Conservation (phyloP, 1,139 yeast genomes). For the Yamadazyma spencermartinsiae region DNA sequence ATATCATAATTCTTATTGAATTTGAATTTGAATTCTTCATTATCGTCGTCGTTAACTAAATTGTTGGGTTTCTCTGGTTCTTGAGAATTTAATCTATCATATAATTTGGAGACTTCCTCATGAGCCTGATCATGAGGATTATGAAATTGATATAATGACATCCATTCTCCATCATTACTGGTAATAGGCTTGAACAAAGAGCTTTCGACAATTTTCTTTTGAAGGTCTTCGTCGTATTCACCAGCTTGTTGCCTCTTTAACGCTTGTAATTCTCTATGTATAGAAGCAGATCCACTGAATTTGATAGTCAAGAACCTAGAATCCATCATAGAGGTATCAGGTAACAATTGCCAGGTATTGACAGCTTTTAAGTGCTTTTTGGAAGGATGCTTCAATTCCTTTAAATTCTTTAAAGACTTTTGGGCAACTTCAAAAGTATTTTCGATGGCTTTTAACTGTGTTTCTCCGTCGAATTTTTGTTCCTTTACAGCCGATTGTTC, state of each 20-base stretch:
- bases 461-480: conserved; percentile 52
- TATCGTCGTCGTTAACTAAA: conserved; percentile 40
- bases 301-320: conserved; percentile 70
- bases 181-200: conserved; percentile 77
- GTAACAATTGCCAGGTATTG: conserved; percentile 76
- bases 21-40: conserved; percentile 49
- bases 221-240: conserved; percentile 39
- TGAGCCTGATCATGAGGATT: conserved; percentile 19
- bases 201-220: conserved; percentile 51
- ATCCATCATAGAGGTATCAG: conserved; percentile 89
- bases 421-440: conserved; percentile 67
- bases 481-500: conserved; percentile 14
- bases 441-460: conserved; percentile 71
- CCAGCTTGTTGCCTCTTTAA: conserved; percentile 39
- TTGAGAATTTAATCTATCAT: conserved; percentile 50
- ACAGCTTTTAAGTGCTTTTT: conserved; percentile 75
- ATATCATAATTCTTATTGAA: conserved; percentile 82
- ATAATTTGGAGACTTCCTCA: conserved; percentile 27
- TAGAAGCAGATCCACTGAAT: conserved; percentile 78
- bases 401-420: conserved; percentile 44
- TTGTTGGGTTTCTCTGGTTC: conserved; percentile 51
- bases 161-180: conserved; percentile 78
- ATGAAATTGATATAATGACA: conserved; percentile 59
- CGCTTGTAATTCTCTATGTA: conserved; percentile 38
- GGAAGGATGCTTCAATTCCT: conserved; percentile 68